Evolutionary conservation across 176 grass and related monocot genomes (phyloP).

Genomic region (Luzula sylvatica): DNA sequence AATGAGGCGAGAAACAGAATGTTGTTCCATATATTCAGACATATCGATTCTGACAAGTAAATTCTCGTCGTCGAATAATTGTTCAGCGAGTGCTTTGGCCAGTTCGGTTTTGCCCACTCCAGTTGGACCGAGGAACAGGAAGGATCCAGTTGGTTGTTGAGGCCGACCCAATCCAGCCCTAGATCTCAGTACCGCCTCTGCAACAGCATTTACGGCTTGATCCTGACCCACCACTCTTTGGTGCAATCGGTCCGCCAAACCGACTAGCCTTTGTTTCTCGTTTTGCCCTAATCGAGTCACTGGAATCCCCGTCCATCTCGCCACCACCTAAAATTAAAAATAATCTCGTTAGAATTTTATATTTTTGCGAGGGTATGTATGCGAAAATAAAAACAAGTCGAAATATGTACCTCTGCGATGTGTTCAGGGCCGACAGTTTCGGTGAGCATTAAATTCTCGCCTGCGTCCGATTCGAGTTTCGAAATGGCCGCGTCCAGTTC

Average conservation of each 20-base stretch:
- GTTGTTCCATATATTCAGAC: constrained; percentile 98
- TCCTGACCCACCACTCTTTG: constrained; percentile 44
- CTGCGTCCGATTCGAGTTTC: constrained; percentile 55
- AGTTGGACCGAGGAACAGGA: constrained; percentile 84
- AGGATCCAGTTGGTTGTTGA: constrained; percentile 82
- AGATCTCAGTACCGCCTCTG: constrained; percentile 74
- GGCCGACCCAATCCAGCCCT: constrained; percentile 74
- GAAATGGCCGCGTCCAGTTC: constrained; percentile 57
- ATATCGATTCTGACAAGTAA: constrained; percentile 88
- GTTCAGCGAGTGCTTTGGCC: constrained; percentile 85
- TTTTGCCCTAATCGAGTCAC: constrained; percentile 80
- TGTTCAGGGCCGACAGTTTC: constrained; percentile 71
- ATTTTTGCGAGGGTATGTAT: neutral
- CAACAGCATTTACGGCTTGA: constrained; percentile 58
- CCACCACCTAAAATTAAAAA: constrained; percentile 46
- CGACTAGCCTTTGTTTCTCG: constrained; percentile 55
- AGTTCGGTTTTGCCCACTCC: constrained; percentile 96
- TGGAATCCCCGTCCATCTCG: constrained; percentile 78
- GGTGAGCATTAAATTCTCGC: constrained; percentile 69
- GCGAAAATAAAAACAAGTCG: neutral
- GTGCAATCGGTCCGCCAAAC: constrained; percentile 61
- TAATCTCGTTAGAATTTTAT: neutral
- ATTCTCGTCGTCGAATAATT: constrained; percentile 93
- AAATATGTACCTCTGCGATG: constrained; percentile 46
- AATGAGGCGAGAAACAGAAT: constrained; percentile 76